phyloP scores from a whole-genome alignment of 768 basidiomycete genomes.

The Boletus vinaceobasis region DNA sequence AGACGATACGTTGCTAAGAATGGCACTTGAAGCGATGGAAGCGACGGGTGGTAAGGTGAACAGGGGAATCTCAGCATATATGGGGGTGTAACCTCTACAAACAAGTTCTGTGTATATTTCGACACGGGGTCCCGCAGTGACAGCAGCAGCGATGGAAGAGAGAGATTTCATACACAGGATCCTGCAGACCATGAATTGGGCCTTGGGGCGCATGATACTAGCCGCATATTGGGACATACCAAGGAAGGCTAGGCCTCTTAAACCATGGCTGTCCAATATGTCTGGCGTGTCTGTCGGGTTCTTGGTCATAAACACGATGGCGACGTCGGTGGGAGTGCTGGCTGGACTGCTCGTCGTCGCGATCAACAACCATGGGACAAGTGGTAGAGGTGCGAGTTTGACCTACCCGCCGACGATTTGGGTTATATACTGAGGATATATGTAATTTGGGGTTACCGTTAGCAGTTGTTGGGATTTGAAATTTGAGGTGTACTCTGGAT shows the following conservation, averaged over 20 bases:
- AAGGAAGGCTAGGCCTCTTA: background rate
- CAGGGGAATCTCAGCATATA: background rate
- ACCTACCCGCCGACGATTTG: no score
- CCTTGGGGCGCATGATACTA: background rate
- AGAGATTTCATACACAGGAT: background rate
- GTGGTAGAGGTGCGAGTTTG: background rate
- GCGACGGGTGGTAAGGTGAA: background rate
- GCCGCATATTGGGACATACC: background rate
- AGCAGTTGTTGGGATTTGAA: no score
- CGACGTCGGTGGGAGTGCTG: background rate
- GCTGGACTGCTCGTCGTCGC: background rate
- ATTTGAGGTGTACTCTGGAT: no score
- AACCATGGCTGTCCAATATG: background rate
- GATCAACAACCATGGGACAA: background rate
- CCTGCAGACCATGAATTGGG: background rate
- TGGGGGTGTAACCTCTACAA: background rate
- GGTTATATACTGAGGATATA: no score
- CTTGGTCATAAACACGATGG: background rate
- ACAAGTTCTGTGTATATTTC: constrained; percentile 4
- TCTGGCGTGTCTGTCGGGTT: background rate
- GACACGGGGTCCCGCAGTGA: constrained; percentile 2
- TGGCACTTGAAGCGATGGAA: background rate
- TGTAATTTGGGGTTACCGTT: no score
- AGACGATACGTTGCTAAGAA: background rate
- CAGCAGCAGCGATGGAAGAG: background rate